Evolutionary conservation across 2,329 filamentous ascomycete genomes (phyloP).

Genomic region (Pseudocercospora ulei): DNA sequence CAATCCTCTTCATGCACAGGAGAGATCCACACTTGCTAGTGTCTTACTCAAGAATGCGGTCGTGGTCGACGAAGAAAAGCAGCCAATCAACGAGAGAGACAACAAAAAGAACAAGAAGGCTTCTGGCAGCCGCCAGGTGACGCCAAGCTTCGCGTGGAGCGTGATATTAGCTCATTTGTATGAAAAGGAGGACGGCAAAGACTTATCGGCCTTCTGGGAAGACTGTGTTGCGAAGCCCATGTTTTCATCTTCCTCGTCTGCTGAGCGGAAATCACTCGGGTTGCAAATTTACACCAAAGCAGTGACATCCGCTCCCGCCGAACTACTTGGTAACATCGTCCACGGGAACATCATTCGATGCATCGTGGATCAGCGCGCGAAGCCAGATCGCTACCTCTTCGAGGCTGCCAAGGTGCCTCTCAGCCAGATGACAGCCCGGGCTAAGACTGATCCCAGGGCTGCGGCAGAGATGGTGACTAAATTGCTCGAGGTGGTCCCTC

Average conservation of each 20-base stretch:
- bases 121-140: slow-evolving; percentile 57
- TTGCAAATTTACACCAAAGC: slow-evolving; percentile 78
- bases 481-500: slow-evolving; percentile 60
- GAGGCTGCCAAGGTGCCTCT: slow-evolving; percentile 66
- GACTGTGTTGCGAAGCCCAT: slow-evolving; percentile 78
- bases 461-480: slow-evolving; percentile 54
- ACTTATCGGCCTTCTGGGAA: slow-evolving; percentile 72
- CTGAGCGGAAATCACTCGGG: slow-evolving; percentile 84
- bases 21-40: slow-evolving; percentile 59
- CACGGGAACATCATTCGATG: slow-evolving; percentile 73
- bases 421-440: slow-evolving; percentile 58
- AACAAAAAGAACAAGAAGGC: slow-evolving; percentile 41
- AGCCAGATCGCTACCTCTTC: slow-evolving; percentile 68
- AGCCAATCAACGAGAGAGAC: slow-evolving; percentile 14
- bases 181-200: slow-evolving; percentile 31
- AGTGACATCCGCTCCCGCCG: slow-evolving; percentile 46
- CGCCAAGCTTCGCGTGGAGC: slow-evolving; percentile 81
- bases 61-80: slow-evolving; percentile 39
- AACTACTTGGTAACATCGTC: slow-evolving; percentile 55
- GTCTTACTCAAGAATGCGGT: slow-evolving; percentile 67
- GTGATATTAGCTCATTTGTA: slow-evolving; percentile 51
- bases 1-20: slow-evolving; percentile 61
- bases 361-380: slow-evolving; percentile 70
- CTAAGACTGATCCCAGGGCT: slow-evolving; percentile 51
- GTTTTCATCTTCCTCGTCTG: slow-evolving; percentile 70